Evolutionary conservation across 1,284 basidiomycete species (phyloP).

Genomic region (Ustilago sp.): DNA sequence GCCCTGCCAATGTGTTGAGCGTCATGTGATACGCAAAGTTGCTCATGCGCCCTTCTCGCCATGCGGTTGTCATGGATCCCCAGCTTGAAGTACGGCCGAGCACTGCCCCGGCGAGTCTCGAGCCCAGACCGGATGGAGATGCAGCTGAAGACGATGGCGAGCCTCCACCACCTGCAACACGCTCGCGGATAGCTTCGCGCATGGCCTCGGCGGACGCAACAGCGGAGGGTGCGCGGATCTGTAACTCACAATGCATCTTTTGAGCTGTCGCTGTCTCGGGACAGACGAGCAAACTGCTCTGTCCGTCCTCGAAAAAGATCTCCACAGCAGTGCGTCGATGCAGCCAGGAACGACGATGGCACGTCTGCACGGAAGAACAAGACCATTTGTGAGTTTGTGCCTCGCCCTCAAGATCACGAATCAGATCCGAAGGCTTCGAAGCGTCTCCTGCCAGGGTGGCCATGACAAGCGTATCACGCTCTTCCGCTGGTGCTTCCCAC

Average conservation of each 20-base stretch:
- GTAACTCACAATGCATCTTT: constrained; percentile 53
- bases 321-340: constrained; percentile 65
- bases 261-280: constrained; percentile 48
- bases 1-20: constrained; percentile 68
- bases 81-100: constrained; percentile 47
- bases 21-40: constrained; percentile 69
- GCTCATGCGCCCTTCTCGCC: constrained; percentile 63
- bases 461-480: constrained; percentile 73
- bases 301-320: constrained; percentile 69
- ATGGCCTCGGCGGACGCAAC: constrained; percentile 53
- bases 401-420: constrained; percentile 46
- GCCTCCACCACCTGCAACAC: not conserved
- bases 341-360: constrained; percentile 58
- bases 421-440: constrained; percentile 69
- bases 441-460: constrained; percentile 77
- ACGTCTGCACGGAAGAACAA: constrained; percentile 51
- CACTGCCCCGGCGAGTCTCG: constrained; percentile 56
- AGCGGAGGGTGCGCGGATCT: constrained; percentile 49
- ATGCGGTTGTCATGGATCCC: constrained; percentile 63
- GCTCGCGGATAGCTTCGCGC: constrained; percentile 51
- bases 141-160: constrained; percentile 13
- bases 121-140: constrained; percentile 33
- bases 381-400: constrained; percentile 58
- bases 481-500: constrained; percentile 82
- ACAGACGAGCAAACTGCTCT: constrained; percentile 66